phyloP scores from a whole-genome alignment of 1,139 yeast species.

The Taphrina deformans region DNA sequence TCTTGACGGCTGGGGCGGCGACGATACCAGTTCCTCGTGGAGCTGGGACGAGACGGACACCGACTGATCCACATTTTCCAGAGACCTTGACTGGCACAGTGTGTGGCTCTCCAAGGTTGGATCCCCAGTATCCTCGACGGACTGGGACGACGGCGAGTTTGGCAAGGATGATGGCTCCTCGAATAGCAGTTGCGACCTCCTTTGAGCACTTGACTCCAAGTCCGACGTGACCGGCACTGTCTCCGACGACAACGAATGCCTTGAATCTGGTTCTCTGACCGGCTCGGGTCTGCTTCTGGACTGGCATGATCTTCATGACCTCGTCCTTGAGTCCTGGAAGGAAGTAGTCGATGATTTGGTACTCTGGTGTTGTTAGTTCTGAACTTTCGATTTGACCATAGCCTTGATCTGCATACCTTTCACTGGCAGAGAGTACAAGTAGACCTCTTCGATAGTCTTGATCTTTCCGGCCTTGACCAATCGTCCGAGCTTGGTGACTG shows the following conservation, averaged over 20 bases:
- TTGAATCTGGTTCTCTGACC: slow-evolving; percentile 99
- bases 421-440: slow-evolving; percentile 98
- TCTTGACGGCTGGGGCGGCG: slow-evolving; percentile 99
- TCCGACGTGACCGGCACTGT: slow-evolving; percentile 99
- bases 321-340: slow-evolving; percentile 96
- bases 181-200: slow-evolving; percentile 99
- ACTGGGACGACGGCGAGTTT: slow-evolving; percentile 98
- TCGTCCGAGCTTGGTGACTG: slow-evolving; percentile 99
- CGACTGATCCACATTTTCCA: slow-evolving; percentile 66
- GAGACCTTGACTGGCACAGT: slow-evolving; percentile 96
- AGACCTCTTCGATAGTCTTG: slow-evolving; percentile 94
- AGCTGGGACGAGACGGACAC: slow-evolving; percentile 98
- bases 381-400: background rate
- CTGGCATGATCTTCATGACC: slow-evolving; percentile 98
- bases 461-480: slow-evolving; percentile 98
- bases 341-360: slow-evolving; percentile 95
- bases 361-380: slow-evolving; percentile 52
- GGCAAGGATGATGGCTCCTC: slow-evolving; percentile 99
- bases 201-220: slow-evolving; percentile 99
- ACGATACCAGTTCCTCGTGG: slow-evolving; percentile 99
- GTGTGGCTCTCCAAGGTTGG: slow-evolving; percentile 99
- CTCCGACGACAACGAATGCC: slow-evolving; percentile 99
- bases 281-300: slow-evolving; percentile 99
- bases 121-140: slow-evolving; percentile 99
- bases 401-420: slow-evolving; percentile 51